These are phyloP conservation scores for Crepidotus variabilis DNA, from an alignment of 768 basidiomycete genomes.

Conservation along the genomic window DNA sequence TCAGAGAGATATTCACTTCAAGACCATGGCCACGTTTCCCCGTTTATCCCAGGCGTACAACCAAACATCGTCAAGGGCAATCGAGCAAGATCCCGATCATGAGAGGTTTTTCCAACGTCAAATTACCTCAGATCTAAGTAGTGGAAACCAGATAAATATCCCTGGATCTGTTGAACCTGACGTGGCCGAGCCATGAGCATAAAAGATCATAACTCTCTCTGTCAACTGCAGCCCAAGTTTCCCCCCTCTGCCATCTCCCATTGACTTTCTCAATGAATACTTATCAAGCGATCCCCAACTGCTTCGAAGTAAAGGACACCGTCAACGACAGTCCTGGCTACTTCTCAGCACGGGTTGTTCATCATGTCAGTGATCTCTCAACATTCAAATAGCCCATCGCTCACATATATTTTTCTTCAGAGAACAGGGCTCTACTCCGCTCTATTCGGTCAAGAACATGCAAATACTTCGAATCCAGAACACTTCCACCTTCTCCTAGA, in stretches of 20 bases:
- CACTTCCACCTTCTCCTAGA: constrained; percentile 17
- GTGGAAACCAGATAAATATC: background rate
- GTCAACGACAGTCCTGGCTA: constrained; percentile 4
- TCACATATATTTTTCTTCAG: background rate
- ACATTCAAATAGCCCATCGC: background rate
- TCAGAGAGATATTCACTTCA: background rate
- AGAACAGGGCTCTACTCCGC: background rate
- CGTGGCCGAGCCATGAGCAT: background rate
- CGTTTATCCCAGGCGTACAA: background rate
- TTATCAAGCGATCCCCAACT: constrained; percentile 8
- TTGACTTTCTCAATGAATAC: constrained; percentile 8
- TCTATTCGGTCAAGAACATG: background rate
- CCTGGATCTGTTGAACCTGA: background rate
- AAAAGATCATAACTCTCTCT: background rate
- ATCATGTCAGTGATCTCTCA: constrained; percentile 5
- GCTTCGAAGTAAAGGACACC: constrained; percentile 8
- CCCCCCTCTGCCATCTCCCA: background rate
- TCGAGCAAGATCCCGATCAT: background rate
- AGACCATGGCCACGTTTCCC: background rate
- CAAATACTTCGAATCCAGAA: background rate
- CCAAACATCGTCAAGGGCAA: background rate
- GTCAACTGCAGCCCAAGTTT: background rate
- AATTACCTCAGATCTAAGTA: background rate
- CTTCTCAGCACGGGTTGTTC: constrained; percentile 5
- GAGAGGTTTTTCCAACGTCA: background rate